Evolutionary conservation across 2,329 filamentous ascomycete genomes (phyloP), one percentile per base, ranked within the genome.

Genomic region (Colletotrichum australisinense): DNA sequence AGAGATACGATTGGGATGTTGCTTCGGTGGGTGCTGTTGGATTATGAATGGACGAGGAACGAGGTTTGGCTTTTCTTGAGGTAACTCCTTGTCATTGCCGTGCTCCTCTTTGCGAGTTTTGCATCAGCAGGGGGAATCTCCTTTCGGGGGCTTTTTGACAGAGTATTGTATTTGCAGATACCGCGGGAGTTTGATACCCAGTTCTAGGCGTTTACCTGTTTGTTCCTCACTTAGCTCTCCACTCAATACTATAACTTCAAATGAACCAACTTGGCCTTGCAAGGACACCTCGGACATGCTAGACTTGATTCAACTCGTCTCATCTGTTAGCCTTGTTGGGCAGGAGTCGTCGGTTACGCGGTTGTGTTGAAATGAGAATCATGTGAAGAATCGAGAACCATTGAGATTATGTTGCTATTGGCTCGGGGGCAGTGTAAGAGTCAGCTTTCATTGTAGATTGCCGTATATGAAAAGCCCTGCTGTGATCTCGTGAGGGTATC

Each of bases 271-370:
- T n/a, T n/a, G n/a, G n/a, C n/a, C n/a, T n/a, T n/a, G n/a, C n/a
- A n/a, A n/a, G n/a, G n/a, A 42, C 6, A 42, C 38, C 14, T 16
- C 1, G 16, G 16, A 42, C 1, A 3, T 42, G 0, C 38, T 8
- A 19, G 14, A 19, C 38, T 42, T 42, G 38, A 3, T 19, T 4
- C 5, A 30, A 12, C 1, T 12, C 3, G 32, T 12, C 11, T 35
- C 32, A 35, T 0, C 16, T 7, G 0, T 19, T 42, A 0, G 6
- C 2, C 14, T 42, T 0, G 0, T 38, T 42, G 14, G 8, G 19
- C 19, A 49, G 16, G 8, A 9, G 19, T 4, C 2, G 1, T n/a
- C 42, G 19, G 7, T 7, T 9, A 4, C 7, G 3, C 42, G 42
- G 2, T 1, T 49, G 42, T n/a, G 2, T n/a, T 3, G 42, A n/a